These are phyloP conservation scores for Colletotrichum cereale DNA, from an alignment of 2,329 filamentous ascomycete genomes.

Conservation along the genomic window DNA sequence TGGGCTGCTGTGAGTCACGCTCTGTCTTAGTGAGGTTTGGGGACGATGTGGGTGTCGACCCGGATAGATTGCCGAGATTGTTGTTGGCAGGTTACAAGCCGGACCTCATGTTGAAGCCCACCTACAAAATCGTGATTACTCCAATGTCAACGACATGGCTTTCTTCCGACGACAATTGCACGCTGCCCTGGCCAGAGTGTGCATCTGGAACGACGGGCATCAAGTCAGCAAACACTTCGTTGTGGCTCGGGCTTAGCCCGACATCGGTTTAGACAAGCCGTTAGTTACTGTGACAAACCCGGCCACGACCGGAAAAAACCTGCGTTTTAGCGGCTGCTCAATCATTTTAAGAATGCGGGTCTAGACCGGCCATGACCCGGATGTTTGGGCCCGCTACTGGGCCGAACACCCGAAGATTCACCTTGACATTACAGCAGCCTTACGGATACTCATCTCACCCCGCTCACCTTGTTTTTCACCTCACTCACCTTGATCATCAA, in stretches of 20 bases:
- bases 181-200: neutral
- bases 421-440: neutral
- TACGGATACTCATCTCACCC: conserved; percentile 14
- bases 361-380: conserved; percentile 23
- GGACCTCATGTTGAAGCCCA: neutral
- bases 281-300: conserved; percentile 2
- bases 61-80: conserved; percentile 40
- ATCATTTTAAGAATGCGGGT: conserved; percentile 33
- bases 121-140: neutral
- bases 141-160: neutral
- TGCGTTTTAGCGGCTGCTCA: conserved; percentile 30
- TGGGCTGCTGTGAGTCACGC: conserved; percentile 30
- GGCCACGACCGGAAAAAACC: conserved; percentile 24
- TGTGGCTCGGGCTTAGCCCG: conserved; percentile 21
- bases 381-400: conserved; percentile 16
- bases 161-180: neutral
- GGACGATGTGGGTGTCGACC: conserved; percentile 27
- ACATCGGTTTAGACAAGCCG: conserved; percentile 31
- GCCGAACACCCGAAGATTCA: conserved; percentile 34
- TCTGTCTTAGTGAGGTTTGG: conserved; percentile 33
- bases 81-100: conserved; percentile 20
- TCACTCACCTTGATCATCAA: neutral
- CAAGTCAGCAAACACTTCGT: neutral
- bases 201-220: neutral
- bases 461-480: neutral